These are phyloP conservation scores for Yamadazyma endophytica DNA, from an alignment of 805 yeast species.

Conservation along the genomic window DNA sequence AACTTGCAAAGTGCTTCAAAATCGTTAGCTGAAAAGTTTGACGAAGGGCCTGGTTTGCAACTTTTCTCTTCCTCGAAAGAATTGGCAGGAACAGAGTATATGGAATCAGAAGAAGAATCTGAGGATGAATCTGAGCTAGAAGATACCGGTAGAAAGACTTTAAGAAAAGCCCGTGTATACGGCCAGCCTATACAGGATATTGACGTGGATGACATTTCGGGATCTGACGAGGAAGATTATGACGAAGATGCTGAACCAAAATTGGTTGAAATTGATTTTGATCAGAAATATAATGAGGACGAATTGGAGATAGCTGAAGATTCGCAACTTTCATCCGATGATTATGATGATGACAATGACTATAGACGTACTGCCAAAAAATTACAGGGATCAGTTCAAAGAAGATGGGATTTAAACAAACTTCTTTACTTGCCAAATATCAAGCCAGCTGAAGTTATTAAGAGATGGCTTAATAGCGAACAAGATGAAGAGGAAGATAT, in stretches of 20 bases:
- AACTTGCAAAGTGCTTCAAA: conserved; percentile 68
- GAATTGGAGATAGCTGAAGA: conserved; percentile 44
- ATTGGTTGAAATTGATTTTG: conserved; percentile 47
- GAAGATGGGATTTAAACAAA: conserved; percentile 77
- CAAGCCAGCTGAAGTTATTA: conserved; percentile 66
- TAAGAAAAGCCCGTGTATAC: conserved; percentile 61
- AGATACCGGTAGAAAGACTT: conserved; percentile 54
- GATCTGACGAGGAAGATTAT: conserved; percentile 39
- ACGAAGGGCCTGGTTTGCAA: conserved; percentile 66
- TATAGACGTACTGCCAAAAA: conserved; percentile 55
- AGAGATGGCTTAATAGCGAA: conserved; percentile 62
- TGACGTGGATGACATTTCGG: conserved; percentile 30
- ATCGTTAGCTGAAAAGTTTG: conserved; percentile 53
- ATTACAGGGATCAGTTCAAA: conserved; percentile 48
- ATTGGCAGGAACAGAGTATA: conserved; percentile 38
- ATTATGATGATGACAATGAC: conserved; percentile 31
- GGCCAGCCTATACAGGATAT: conserved; percentile 50
- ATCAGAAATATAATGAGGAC: conserved; percentile 28
- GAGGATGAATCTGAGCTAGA: conserved; percentile 22
- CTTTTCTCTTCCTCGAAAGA: conserved; percentile 64
- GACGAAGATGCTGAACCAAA: conserved; percentile 36
- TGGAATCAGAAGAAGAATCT: conserved; percentile 33
- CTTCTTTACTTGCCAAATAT: conserved; percentile 76
- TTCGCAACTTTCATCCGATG: conserved; percentile 41
- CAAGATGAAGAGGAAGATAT: conserved; percentile 40